Evolutionary conservation across 1,284 basidiomycete genomes (phyloP).

Genomic region (Ceratobasidium sp.): DNA sequence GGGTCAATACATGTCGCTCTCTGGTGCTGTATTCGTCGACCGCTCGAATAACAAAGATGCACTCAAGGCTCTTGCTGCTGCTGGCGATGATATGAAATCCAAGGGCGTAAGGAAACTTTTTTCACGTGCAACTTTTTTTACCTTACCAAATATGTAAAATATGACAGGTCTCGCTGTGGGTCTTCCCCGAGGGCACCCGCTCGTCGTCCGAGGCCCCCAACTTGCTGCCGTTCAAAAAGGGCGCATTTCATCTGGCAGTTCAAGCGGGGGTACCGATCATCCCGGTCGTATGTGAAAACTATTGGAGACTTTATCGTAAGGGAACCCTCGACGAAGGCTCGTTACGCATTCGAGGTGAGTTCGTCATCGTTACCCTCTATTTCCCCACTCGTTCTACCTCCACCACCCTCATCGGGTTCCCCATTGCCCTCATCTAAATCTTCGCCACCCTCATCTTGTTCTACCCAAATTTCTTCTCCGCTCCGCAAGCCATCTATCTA

Average conservation of each 20-base stretch:
- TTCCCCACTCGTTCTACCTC: slow-evolving; percentile 5
- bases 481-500: not conserved
- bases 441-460: not conserved
- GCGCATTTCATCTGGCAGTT: slow-evolving; percentile 95
- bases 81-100: slow-evolving; percentile 82
- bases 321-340: slow-evolving; percentile 80
- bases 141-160: slow-evolving; percentile 4
- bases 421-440: not conserved
- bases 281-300: slow-evolving; percentile 94
- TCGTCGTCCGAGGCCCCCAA: slow-evolving; percentile 69
- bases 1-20: slow-evolving; percentile 90
- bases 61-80: slow-evolving; percentile 76
- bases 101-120: slow-evolving; percentile 53
- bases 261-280: slow-evolving; percentile 88
- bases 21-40: slow-evolving; percentile 94
- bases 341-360: slow-evolving; percentile 82
- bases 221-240: slow-evolving; percentile 94
- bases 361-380: slow-evolving; percentile 38
- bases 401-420: not conserved
- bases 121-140: not conserved
- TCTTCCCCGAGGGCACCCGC: slow-evolving; percentile 94
- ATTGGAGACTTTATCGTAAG: slow-evolving; percentile 82
- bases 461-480: not conserved
- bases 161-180: slow-evolving; percentile 76
- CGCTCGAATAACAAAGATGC: slow-evolving; percentile 81